Percentiles rank a stretch among this genome's conserved stretches.
These are phyloP conservation scores for Bipolaris gigantea DNA, from an alignment of 2,329 filamentous ascomycete genomes.

Conservation along the genomic window DNA sequence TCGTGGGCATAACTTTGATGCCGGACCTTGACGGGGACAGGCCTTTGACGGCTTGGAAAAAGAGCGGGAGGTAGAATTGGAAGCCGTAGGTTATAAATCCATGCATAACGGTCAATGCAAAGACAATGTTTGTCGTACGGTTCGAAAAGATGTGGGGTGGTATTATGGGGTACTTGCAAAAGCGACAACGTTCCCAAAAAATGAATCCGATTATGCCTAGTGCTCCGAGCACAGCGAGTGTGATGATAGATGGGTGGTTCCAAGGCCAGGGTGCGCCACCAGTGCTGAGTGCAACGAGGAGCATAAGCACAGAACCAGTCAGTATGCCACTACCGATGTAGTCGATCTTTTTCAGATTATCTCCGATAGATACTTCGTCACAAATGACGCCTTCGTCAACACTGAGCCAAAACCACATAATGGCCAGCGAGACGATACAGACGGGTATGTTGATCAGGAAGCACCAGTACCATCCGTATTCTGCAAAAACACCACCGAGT, in stretches of 20 bases:
- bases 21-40: conserved; percentile 28
- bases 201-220: conserved; percentile 45
- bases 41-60: conserved; percentile 35
- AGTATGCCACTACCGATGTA: conserved; percentile 51
- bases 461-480: conserved; percentile 51
- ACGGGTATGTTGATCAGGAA: conserved; percentile 48
- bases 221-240: conserved; percentile 51
- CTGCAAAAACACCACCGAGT: conserved; percentile 37
- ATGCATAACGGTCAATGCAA: conserved; percentile 38
- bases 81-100: conserved; percentile 34
- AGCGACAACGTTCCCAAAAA: conserved; percentile 45
- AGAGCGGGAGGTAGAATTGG: conserved; percentile 33
- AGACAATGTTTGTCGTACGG: conserved; percentile 45
- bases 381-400: conserved; percentile 15
- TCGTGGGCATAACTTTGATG: conserved; percentile 33
- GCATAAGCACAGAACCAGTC: conserved; percentile 44
- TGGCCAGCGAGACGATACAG: conserved; percentile 27
- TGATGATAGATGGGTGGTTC: conserved; percentile 46
- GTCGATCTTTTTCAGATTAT: conserved; percentile 43
- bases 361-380: conserved; percentile 12
- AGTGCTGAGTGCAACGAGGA: conserved; percentile 51
- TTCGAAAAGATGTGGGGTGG: conserved; percentile 51
- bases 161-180: conserved; percentile 42
- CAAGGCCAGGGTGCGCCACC: conserved; percentile 51
- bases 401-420: conserved; percentile 40